These are phyloP conservation scores for Tricholomella constricta DNA, from an alignment of 768 basidiomycete genomes.

Conservation along the genomic window DNA sequence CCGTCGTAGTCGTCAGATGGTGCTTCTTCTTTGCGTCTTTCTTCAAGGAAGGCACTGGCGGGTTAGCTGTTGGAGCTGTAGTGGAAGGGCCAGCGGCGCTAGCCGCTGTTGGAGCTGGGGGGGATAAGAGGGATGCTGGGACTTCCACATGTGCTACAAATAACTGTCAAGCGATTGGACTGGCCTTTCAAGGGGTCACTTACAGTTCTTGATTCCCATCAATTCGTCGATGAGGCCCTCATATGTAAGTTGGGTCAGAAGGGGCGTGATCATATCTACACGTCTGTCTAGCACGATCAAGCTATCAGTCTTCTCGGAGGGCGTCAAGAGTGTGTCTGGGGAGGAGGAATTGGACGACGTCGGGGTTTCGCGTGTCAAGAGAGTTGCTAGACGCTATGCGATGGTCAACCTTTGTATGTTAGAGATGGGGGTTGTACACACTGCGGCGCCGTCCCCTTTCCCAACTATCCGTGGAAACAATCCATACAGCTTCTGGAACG, in stretches of 20 bases:
- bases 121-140: slow-evolving; percentile 68
- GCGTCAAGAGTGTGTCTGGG: slow-evolving; percentile 42
- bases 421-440: slow-evolving; percentile 26
- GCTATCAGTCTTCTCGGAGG: slow-evolving; percentile 73
- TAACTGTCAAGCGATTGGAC: slow-evolving; percentile 3
- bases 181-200: slow-evolving; percentile 25
- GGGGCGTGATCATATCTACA: slow-evolving; percentile 93
- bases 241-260: slow-evolving; percentile 95
- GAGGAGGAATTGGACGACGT: slow-evolving; percentile 37
- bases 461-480: slow-evolving; percentile 88
- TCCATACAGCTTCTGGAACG: slow-evolving; percentile 85
- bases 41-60: slow-evolving; percentile 52
- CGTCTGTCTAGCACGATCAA: slow-evolving; percentile 88
- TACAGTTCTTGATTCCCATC: slow-evolving; percentile 87
- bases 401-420: slow-evolving; percentile 3
- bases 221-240: slow-evolving; percentile 95
- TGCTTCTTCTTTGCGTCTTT: slow-evolving; percentile 91
- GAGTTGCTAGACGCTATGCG: slow-evolving; percentile 69
- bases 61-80: slow-evolving; percentile 37
- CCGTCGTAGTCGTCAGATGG: slow-evolving; percentile 73
- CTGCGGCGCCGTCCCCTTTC: slow-evolving; percentile 88
- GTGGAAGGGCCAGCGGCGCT: slow-evolving; percentile 42
- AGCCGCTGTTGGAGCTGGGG: slow-evolving; percentile 48
- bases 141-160: slow-evolving; percentile 75
- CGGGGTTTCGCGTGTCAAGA: slow-evolving; percentile 63